Conservation (phyloP, 139 green algal genomes). For the Pedinophyceae sp. region DNA sequence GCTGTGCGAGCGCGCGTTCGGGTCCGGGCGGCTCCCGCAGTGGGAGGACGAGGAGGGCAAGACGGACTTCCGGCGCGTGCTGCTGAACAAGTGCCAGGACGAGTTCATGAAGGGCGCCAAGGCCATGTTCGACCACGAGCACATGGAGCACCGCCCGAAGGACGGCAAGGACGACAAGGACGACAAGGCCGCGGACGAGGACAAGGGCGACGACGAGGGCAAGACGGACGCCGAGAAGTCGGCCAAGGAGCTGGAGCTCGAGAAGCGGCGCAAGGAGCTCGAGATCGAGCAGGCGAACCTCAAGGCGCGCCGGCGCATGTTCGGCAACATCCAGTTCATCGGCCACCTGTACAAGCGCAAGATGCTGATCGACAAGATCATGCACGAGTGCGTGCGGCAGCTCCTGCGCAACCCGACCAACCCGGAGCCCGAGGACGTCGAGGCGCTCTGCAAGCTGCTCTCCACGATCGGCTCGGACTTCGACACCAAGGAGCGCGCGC, state of each 20-base stretch:
- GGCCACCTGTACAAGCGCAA: constrained; percentile 68
- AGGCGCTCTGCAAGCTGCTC: constrained; percentile 93
- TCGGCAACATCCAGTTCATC: constrained; percentile 98
- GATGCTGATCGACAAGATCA: constrained; percentile 93
- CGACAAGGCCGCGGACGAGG: too few species aligned
- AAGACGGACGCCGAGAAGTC: constrained; percentile 21
- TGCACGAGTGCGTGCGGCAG: constrained; percentile 74
- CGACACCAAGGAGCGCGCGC: constrained; percentile 16
- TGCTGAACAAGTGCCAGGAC: constrained; percentile 97
- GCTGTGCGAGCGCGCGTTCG: constrained; percentile 36
- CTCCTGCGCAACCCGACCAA: constrained; percentile 33
- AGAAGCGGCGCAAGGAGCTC: constrained; percentile 8
- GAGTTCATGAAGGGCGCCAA: constrained; percentile 73
- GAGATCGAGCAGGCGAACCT: constrained; percentile 32
- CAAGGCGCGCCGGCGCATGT: constrained; percentile 54
- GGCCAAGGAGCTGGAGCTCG: constrained; percentile 12
- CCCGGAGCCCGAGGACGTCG: constrained; percentile 72
- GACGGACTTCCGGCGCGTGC: constrained; percentile 65
- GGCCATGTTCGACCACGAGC: constrained; percentile 23
- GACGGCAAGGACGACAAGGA: constrained; percentile 16
- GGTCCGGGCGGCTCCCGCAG: not conserved
- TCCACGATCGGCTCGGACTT: constrained; percentile 58
- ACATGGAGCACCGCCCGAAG: constrained; percentile 38
- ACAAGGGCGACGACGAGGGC: constrained; percentile 25
- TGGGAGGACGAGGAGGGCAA: constrained; percentile 17